Evolutionary conservation across 2,329 filamentous ascomycete species (phyloP).

Genomic region (Cercospora canescens): DNA sequence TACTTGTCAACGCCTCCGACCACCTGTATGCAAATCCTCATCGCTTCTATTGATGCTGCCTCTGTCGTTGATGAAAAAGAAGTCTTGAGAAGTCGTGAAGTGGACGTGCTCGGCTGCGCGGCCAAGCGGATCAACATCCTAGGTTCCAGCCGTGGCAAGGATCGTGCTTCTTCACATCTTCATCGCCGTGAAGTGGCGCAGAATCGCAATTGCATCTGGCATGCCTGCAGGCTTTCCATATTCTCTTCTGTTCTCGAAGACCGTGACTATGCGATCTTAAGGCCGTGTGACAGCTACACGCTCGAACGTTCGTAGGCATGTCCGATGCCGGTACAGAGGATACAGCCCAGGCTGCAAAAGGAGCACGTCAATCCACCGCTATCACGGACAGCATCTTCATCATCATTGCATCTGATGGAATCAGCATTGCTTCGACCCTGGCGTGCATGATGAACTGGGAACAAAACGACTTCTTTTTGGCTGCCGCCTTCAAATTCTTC

Average conservation of each 20-base stretch:
- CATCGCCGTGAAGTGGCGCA: not conserved
- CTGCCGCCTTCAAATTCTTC: not conserved
- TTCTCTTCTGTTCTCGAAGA: not conserved
- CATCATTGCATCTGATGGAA: not conserved
- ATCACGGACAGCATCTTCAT: no score
- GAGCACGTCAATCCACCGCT: no score
- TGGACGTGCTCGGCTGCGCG: not conserved
- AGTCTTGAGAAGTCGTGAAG: not conserved
- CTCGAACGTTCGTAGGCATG: no score
- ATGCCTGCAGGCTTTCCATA: not conserved
- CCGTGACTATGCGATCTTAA: not conserved
- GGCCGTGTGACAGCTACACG: not conserved
- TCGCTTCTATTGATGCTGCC: not conserved
- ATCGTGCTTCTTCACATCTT: not conserved
- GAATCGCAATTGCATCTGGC: not conserved
- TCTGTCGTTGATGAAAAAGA: not conserved
- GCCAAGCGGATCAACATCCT: not conserved
- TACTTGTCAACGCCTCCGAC: conserved; percentile 49
- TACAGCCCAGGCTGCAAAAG: not conserved
- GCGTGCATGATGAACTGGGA: not conserved
- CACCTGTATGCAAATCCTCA: conserved; percentile 11
- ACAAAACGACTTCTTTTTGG: not conserved
- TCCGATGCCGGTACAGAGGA: no score
- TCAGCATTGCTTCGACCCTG: not conserved
- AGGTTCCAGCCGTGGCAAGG: not conserved